Evolutionary conservation across 352 stramenopile species (phyloP), one percentile per base, ranked within the genome.

Genomic region (Phytophthora citrophthora): DNA sequence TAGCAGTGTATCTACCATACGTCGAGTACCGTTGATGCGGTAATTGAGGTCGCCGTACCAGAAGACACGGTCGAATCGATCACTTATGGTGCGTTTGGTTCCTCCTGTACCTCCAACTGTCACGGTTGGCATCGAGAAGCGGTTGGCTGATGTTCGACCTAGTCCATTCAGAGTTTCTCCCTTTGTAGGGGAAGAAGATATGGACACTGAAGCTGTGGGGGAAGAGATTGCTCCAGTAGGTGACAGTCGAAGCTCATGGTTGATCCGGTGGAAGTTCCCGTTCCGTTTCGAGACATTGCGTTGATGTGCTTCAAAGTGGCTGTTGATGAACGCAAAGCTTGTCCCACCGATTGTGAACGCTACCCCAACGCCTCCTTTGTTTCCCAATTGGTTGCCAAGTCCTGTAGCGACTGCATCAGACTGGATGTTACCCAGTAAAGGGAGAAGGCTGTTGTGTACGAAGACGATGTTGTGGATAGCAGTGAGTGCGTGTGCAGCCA

Each of bases 41-140:
- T 98, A 98, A 52, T 97, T 97, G 23, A 99, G 80, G 64, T 98
- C 95, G 8, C 95, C 95, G 62, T 88, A 95, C 77, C 96, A 98
- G 55, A 99, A 97, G 1, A 97, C 82, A 20, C 92, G 86, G 64
- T 98, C 94, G 52, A 97, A 94, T 6, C 52, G 57, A 18, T 90
- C 76, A 10, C 83, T 81, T 4, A 90, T 54, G 15, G 75, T 67
- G 27, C 66, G 67, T 23, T 64, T 72, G 6, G 56, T 63, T 26
- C 44, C 39, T 40, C 24, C 26, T 26, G 23, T 7, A 46, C 34
- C 23, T 29, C 55, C 36, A 32, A 46, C 44, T 15, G 26, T 29
- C 26, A 66, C 54, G 5, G 53, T 34, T 3, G 62, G 49, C 13
- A 74, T 45, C 11, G 68, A 83, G 38, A 78, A 77, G 15, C 62